Percentiles rank a stretch among this genome's conserved stretches.
Conservation (phyloP, 805 yeast species). For the Middelhovenomyces tepae region DNA sequence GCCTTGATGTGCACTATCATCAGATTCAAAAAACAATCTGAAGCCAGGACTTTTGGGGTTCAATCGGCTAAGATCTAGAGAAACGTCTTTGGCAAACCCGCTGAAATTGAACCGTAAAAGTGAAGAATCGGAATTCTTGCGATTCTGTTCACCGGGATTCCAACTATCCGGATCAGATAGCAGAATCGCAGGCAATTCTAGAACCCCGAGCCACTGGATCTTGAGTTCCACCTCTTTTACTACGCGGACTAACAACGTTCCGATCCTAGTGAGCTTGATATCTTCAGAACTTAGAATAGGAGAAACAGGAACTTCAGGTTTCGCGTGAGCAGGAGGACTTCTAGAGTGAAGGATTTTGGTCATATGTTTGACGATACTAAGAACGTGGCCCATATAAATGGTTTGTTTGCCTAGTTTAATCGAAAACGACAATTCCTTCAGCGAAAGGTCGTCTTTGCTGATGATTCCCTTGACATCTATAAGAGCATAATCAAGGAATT, state of each 20-base stretch:
- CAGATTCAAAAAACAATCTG: conserved; percentile 26
- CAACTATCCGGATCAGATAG: conserved; percentile 6
- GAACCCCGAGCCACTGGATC: conserved; percentile 24
- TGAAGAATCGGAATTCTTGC: conserved; percentile 1
- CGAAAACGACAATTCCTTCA: conserved; percentile 25
- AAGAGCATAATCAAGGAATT: conserved; percentile 23
- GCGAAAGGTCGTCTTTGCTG: conserved; percentile 20
- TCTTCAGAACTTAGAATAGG: conserved; percentile 8
- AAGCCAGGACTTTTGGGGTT: conserved; percentile 33
- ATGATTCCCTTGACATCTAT: conserved; percentile 27
- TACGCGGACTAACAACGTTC: conserved; percentile 24
- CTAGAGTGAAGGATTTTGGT: conserved; percentile 6
- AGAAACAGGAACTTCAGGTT: no score
- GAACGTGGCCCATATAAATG: conserved; percentile 17
- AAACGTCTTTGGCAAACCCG: conserved; percentile 29
- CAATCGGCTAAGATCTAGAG: conserved; percentile 30
- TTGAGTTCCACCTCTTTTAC: conserved; percentile 30
- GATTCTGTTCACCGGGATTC: conserved; percentile 1
- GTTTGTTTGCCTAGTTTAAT: conserved; percentile 23
- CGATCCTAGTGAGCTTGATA: conserved; percentile 18
- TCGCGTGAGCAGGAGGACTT: neutral
- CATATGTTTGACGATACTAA: conserved; percentile 13
- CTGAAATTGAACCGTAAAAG: no score
- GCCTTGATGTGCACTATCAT: conserved; percentile 33
- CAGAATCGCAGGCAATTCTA: conserved; percentile 20